A percentile compares a stretch with the other conserved stretches of the same genome.
Conservation (phyloP, 2,329 filamentous ascomycete species). For the Hyphodiscus sp. region DNA sequence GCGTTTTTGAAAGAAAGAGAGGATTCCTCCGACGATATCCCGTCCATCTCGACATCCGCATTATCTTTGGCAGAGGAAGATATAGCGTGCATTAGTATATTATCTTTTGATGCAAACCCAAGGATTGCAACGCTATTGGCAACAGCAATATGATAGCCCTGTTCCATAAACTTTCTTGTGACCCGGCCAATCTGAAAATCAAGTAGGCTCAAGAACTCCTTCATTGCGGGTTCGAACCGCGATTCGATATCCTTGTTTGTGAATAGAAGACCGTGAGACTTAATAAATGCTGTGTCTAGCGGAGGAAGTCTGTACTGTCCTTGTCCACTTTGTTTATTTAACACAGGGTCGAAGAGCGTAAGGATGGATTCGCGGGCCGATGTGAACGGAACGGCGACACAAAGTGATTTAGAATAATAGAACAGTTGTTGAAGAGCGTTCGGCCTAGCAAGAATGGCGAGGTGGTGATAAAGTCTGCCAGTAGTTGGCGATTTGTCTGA, state of each 20-base stretch:
- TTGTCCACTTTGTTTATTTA: constrained; percentile 33
- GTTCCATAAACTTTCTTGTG: constrained; percentile 39
- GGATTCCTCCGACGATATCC: neutral
- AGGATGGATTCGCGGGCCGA: constrained; percentile 65
- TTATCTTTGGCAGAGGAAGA: constrained; percentile 1
- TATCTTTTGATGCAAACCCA: constrained; percentile 26
- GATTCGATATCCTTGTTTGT: constrained; percentile 41
- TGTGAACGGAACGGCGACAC: constrained; percentile 48
- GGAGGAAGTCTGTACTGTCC: constrained; percentile 34
- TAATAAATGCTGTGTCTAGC: constrained; percentile 56
- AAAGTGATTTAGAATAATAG: constrained; percentile 65
- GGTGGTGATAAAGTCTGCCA: constrained; percentile 79
- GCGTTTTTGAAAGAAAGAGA: constrained; percentile 12
- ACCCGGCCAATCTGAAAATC: constrained; percentile 50
- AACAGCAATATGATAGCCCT: constrained; percentile 51
- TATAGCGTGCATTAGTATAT: constrained; percentile 22
- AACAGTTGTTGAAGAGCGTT: constrained; percentile 66
- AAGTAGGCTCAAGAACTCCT: constrained; percentile 47
- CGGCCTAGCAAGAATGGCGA: constrained; percentile 70
- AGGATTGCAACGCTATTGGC: constrained; percentile 32
- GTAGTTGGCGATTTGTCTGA: constrained; percentile 69
- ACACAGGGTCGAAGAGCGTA: constrained; percentile 58
- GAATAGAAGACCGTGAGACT: constrained; percentile 59
- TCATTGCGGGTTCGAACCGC: constrained; percentile 36
- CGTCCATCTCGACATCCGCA: constrained; percentile 10